Percentiles rank a stretch among this genome's conserved stretches.
Conservation (phyloP, 179 eudicot species). For the Beta corolliflora region DNA sequence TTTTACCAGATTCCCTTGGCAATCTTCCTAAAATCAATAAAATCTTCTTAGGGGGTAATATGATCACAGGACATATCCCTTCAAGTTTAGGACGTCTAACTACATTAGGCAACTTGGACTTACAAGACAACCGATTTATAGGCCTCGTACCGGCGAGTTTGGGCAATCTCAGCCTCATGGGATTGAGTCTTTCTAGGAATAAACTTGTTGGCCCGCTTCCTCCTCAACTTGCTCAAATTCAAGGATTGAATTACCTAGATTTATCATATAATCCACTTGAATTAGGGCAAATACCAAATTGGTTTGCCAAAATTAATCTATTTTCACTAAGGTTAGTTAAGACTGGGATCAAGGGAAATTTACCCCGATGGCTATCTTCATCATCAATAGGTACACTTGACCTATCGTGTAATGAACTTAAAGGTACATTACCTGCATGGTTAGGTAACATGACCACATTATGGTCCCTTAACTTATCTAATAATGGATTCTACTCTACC, state of each 20-base stretch:
- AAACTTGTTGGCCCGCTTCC: constrained; percentile 21
- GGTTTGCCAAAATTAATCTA: background rate
- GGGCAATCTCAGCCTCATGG: constrained; percentile 37
- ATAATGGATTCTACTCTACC: constrained; percentile 47
- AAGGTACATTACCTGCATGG: constrained; percentile 62
- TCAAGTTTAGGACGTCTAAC: constrained; percentile 46
- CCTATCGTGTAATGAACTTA: constrained; percentile 50
- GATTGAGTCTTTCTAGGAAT: constrained; percentile 26
- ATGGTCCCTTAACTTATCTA: constrained; percentile 50
- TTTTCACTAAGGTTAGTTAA: background rate
- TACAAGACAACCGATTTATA: constrained; percentile 38
- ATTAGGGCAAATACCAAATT: background rate
- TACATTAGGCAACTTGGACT: constrained; percentile 38
- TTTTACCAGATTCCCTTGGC: constrained; percentile 48
- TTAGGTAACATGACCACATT: constrained; percentile 66
- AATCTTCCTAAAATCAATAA: constrained; percentile 40
- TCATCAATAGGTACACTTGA: constrained; percentile 33
- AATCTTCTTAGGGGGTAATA: constrained; percentile 48
- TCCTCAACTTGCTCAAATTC: background rate
- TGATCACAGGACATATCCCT: constrained; percentile 50
- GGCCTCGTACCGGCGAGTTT: constrained; percentile 59
- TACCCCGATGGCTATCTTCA: background rate
- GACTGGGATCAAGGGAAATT: background rate
- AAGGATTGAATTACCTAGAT: background rate
- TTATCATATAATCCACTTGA: constrained; percentile 15